phyloP scores from a whole-genome alignment of 225 moss, liverwort and hornwort species.

The Asterella californica region DNA sequence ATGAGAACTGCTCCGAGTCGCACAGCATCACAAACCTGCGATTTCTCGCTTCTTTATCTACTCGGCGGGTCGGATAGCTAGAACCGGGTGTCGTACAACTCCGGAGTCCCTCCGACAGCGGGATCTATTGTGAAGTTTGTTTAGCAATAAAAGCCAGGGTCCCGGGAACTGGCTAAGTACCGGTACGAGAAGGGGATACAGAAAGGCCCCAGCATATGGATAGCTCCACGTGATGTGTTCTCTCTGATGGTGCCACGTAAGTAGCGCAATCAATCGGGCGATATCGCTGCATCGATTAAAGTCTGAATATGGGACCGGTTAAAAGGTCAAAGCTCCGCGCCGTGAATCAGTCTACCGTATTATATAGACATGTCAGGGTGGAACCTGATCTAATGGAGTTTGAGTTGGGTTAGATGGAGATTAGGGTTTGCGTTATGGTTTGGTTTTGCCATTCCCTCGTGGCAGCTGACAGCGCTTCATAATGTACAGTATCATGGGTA shows the following conservation, averaged over 20 bases:
- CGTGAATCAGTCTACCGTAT: neutral
- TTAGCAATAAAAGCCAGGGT: conserved; percentile 1
- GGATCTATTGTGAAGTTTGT: neutral
- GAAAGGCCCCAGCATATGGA: conserved; percentile 21
- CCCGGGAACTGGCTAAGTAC: neutral
- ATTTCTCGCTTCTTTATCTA: neutral
- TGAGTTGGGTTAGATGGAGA: neutral
- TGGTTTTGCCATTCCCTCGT: neutral
- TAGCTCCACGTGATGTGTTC: conserved; percentile 25
- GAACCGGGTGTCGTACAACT: neutral
- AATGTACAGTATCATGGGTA: conserved; percentile 13
- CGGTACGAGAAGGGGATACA: neutral
- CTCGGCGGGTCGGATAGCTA: neutral
- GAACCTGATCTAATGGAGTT: neutral
- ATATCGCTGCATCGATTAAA: neutral
- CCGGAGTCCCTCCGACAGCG: conserved; percentile 5
- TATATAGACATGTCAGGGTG: neutral
- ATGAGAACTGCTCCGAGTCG: neutral
- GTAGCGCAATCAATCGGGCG: conserved; percentile 15
- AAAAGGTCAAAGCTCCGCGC: neutral
- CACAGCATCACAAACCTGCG: too few relatives aligned
- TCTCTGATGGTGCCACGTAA: conserved; percentile 10
- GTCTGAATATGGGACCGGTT: neutral
- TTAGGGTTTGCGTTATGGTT: neutral
- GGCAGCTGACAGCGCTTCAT: conserved; percentile 11